phyloP scores from a whole-genome alignment of 768 basidiomycete genomes.

The Boletellus emodensis region DNA sequence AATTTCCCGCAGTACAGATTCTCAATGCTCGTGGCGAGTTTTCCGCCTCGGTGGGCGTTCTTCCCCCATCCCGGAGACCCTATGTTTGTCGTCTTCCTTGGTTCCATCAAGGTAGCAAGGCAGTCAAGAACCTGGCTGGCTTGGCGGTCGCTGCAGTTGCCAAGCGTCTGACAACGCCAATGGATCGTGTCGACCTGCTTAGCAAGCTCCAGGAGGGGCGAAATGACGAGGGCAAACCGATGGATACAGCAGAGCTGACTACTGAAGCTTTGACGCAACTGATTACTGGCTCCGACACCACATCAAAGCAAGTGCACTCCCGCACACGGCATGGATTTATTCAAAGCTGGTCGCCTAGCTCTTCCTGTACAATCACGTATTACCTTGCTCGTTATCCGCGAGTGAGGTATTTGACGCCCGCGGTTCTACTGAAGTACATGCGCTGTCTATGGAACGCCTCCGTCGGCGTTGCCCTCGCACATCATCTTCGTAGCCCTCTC shows the following conservation, averaged over 20 bases:
- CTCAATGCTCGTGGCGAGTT: slow-evolving; percentile 87
- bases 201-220: slow-evolving; percentile 74
- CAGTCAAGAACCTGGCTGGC: slow-evolving; percentile 72
- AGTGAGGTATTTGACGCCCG: too few species aligned
- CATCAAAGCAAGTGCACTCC: slow-evolving; percentile 68
- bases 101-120: slow-evolving; percentile 63
- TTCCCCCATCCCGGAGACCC: slow-evolving; percentile 71
- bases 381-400: slow-evolving; percentile 67
- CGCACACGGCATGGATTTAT: not conserved
- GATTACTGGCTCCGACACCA: slow-evolving; percentile 89
- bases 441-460: too few species aligned
- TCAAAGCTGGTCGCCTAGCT: slow-evolving; percentile 41
- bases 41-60: slow-evolving; percentile 76
- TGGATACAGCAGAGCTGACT: slow-evolving; percentile 80
- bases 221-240: slow-evolving; percentile 73
- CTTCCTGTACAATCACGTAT: slow-evolving; percentile 86
- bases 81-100: slow-evolving; percentile 66
- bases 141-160: slow-evolving; percentile 75
- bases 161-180: slow-evolving; percentile 62
- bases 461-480: too few species aligned
- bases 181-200: slow-evolving; percentile 76
- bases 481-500: too few species aligned
- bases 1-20: slow-evolving; percentile 80
- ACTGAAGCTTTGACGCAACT: slow-evolving; percentile 85
- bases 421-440: too few species aligned